Percentiles rank a stretch among this genome's conserved stretches.
Conservation (phyloP, 2,329 filamentous ascomycete genomes). For the Reticulascus tulasneorum region DNA sequence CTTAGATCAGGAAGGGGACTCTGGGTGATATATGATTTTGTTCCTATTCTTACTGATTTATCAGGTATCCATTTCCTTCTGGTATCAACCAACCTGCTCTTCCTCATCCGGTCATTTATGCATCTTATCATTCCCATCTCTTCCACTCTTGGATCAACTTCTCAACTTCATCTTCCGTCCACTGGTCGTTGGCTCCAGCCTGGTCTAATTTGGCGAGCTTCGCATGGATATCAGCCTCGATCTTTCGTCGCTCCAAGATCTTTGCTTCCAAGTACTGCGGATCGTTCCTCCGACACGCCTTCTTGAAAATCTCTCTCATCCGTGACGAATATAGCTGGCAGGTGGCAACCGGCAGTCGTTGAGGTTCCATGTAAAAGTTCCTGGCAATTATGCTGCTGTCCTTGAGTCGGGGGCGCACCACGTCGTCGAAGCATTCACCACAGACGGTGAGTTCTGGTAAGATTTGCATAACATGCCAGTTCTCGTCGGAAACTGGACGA, state of each 20-base stretch:
- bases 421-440: constrained; percentile 77
- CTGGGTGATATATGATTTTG: too few relatives aligned
- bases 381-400: constrained; percentile 52
- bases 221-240: constrained; percentile 56
- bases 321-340: constrained; percentile 79
- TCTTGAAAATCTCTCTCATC: constrained; percentile 71
- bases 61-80: too few relatives aligned
- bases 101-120: too few relatives aligned
- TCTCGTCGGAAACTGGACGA: constrained; percentile 53
- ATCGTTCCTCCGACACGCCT: constrained; percentile 64
- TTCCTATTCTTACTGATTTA: too few relatives aligned
- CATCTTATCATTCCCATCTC: constrained; percentile 46
- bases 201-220: constrained; percentile 42
- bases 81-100: too few relatives aligned
- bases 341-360: constrained; percentile 48
- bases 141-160: constrained; percentile 54
- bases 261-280: constrained; percentile 56
- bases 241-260: constrained; percentile 54
- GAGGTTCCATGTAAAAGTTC: constrained; percentile 60
- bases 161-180: constrained; percentile 40
- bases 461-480: constrained; percentile 75
- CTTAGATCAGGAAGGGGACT: too few relatives aligned
- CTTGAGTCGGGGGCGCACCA: constrained; percentile 66
- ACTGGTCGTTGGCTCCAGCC: constrained; percentile 27
- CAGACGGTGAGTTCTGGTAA: constrained; percentile 80